These are phyloP conservation scores for Nemania diffusa DNA, from an alignment of 2,329 filamentous ascomycete species.

Conservation along the genomic window DNA sequence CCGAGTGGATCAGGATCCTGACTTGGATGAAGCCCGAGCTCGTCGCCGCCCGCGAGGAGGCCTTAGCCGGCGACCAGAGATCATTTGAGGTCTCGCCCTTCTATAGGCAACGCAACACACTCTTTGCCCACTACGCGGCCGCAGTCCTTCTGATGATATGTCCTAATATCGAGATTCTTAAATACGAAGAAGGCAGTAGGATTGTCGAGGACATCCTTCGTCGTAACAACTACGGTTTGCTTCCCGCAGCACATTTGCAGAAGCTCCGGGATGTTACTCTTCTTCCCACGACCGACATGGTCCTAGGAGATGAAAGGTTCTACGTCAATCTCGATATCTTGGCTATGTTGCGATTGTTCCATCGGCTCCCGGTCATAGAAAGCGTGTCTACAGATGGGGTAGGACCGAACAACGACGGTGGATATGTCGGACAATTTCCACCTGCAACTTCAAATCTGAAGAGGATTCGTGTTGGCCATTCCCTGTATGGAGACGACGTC, in stretches of 20 bases:
- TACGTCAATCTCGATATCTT: slow-evolving; percentile 19
- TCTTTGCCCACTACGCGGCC: slow-evolving; percentile 20
- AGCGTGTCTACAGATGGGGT: slow-evolving; percentile 19
- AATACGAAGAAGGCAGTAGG: slow-evolving; percentile 17
- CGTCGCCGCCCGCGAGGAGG: slow-evolving; percentile 11
- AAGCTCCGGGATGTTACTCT: slow-evolving; percentile 22
- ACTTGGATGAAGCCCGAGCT: slow-evolving; percentile 29
- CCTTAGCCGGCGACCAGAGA: background rate
- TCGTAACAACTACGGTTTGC: slow-evolving; percentile 25
- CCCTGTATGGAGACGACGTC: slow-evolving; percentile 1
- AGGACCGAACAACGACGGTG: background rate
- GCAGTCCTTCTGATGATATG: slow-evolving; percentile 21
- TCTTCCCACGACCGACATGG: background rate
- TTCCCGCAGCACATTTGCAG: slow-evolving; percentile 15
- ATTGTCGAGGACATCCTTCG: slow-evolving; percentile 14
- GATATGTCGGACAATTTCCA: background rate
- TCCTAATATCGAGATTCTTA: slow-evolving; percentile 23
- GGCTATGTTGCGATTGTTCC: slow-evolving; percentile 22
- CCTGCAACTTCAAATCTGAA: slow-evolving; percentile 23
- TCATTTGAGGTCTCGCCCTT: background rate
- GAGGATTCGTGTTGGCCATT: slow-evolving; percentile 9
- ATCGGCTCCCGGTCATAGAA: slow-evolving; percentile 23
- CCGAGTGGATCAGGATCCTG: slow-evolving; percentile 13
- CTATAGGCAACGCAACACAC: background rate
- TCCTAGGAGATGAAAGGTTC: background rate